Percentiles rank a stretch among this genome's conserved stretches.
Evolutionary conservation across 2,329 filamentous ascomycete species (phyloP).

Genomic region (Talaromyces sp.): DNA sequence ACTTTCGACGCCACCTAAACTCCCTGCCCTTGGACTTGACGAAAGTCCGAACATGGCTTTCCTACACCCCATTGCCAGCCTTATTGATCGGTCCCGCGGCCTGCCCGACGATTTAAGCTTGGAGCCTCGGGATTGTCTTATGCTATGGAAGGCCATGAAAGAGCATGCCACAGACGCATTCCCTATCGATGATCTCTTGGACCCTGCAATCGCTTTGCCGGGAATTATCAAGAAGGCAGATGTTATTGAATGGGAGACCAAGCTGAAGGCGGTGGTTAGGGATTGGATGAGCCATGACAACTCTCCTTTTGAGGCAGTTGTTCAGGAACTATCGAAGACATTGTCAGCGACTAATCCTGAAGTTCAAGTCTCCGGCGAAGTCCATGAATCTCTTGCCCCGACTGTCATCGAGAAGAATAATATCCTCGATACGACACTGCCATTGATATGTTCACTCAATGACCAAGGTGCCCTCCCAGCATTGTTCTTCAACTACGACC

Average conservation of each 20-base stretch:
- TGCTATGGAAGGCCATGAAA: constrained; percentile 60
- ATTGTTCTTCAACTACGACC: constrained; percentile 73
- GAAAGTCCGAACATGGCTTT: constrained; percentile 50
- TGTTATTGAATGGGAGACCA: constrained; percentile 60
- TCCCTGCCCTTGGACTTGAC: constrained; percentile 43
- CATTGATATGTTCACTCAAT: constrained; percentile 45
- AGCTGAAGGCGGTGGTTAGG: constrained; percentile 55
- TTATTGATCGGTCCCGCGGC: constrained; percentile 57
- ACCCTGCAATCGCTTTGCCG: constrained; percentile 34
- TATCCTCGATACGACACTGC: constrained; percentile 47
- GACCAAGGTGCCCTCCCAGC: constrained; percentile 63
- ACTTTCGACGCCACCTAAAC: constrained; percentile 31
- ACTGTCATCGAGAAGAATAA: constrained; percentile 24
- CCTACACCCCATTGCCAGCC: constrained; percentile 61
- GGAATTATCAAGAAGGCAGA: constrained; percentile 59
- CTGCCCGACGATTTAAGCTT: constrained; percentile 63
- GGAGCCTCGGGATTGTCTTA: constrained; percentile 66
- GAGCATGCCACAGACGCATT: constrained; percentile 51
- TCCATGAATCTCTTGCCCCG: constrained; percentile 16
- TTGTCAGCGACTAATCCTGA: background rate
- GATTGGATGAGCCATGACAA: constrained; percentile 55
- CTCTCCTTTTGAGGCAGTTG: constrained; percentile 47
- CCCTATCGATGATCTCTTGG: constrained; percentile 15
- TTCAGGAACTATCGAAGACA: background rate
- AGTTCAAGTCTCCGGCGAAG: constrained; percentile 13